phyloP scores from a whole-genome alignment of 2,329 filamentous ascomycete genomes.

The Aspergillus sp. region DNA sequence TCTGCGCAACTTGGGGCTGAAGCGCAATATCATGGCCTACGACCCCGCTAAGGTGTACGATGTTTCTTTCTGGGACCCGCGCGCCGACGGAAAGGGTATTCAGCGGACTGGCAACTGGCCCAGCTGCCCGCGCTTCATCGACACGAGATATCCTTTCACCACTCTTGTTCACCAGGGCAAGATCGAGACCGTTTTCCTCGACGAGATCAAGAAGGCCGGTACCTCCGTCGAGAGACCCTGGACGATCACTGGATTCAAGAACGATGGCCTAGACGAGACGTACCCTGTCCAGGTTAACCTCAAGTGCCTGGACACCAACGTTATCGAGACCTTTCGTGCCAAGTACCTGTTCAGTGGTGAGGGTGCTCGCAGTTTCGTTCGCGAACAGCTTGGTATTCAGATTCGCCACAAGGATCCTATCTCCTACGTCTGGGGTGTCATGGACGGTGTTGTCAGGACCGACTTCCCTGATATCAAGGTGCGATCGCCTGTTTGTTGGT shows the following conservation, averaged over 20 bases:
- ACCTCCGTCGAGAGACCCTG: conserved; percentile 59
- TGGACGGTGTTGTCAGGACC: conserved; percentile 65
- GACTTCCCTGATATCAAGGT: conserved; percentile 64
- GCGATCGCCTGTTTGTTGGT: conserved; percentile 13
- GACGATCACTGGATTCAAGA: conserved; percentile 62
- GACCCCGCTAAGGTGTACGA: conserved; percentile 82
- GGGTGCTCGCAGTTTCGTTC: conserved; percentile 60
- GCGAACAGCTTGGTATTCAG: conserved; percentile 65
- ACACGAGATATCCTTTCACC: conserved; percentile 64
- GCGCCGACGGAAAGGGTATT: conserved; percentile 53
- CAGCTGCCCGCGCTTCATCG: conserved; percentile 80
- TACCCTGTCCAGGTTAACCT: conserved; percentile 81
- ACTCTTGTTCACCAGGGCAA: conserved; percentile 63
- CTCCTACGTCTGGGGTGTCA: conserved; percentile 65
- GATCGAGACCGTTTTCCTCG: conserved; percentile 62
- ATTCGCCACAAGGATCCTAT: conserved; percentile 64
- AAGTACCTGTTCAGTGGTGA: conserved; percentile 66
- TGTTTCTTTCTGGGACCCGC: conserved; percentile 66
- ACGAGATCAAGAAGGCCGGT: conserved; percentile 61
- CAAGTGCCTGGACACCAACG: conserved; percentile 71
- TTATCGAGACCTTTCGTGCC: conserved; percentile 63
- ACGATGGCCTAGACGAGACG: conserved; percentile 59
- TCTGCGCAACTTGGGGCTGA: conserved; percentile 84
- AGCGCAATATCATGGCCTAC: conserved; percentile 82
- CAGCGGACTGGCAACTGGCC: conserved; percentile 70